Conservation (phyloP, 2,329 filamentous ascomycete genomes). For the Epichloe hybrida region DNA sequence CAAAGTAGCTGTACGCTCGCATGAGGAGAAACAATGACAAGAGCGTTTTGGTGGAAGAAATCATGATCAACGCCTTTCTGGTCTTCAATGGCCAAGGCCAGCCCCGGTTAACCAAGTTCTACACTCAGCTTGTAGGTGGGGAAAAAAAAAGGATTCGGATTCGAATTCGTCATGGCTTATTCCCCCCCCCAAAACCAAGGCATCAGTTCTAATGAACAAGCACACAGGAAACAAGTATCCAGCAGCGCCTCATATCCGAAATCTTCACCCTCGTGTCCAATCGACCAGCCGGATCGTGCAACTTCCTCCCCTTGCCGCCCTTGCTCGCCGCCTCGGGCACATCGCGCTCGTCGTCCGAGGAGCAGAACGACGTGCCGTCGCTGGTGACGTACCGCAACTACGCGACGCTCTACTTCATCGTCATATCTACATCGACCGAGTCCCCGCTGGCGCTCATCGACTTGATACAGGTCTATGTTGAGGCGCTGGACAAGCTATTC, state of each 20-base stretch:
- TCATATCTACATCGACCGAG: conserved; percentile 93
- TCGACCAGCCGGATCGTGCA: conserved; percentile 82
- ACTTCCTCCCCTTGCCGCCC: conserved; percentile 76
- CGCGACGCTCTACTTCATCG: conserved; percentile 94
- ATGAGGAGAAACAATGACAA: background rate
- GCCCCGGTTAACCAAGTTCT: conserved; percentile 94
- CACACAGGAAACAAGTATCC: conserved; percentile 80
- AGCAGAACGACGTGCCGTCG: conserved; percentile 77
- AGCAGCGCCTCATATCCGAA: conserved; percentile 91
- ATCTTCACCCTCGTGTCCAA: conserved; percentile 95
- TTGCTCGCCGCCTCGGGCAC: conserved; percentile 50
- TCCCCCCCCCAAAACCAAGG: background rate
- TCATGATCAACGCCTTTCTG: conserved; percentile 96
- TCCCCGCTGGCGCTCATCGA: conserved; percentile 91
- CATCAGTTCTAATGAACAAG: background rate
- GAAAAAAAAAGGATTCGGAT: background rate
- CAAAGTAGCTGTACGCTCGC: no score
- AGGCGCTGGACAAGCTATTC: conserved; percentile 85
- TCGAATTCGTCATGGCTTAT: background rate
- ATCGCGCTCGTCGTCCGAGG: conserved; percentile 49
- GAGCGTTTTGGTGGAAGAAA: conserved; percentile 7
- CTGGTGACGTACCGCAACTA: conserved; percentile 98
- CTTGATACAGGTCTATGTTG: conserved; percentile 95
- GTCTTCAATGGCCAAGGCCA: conserved; percentile 99
- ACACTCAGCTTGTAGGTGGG: conserved; percentile 71